These are phyloP conservation scores for Stipa capillata DNA, from an alignment of 176 grass and related monocot species.

Conservation along the genomic window DNA sequence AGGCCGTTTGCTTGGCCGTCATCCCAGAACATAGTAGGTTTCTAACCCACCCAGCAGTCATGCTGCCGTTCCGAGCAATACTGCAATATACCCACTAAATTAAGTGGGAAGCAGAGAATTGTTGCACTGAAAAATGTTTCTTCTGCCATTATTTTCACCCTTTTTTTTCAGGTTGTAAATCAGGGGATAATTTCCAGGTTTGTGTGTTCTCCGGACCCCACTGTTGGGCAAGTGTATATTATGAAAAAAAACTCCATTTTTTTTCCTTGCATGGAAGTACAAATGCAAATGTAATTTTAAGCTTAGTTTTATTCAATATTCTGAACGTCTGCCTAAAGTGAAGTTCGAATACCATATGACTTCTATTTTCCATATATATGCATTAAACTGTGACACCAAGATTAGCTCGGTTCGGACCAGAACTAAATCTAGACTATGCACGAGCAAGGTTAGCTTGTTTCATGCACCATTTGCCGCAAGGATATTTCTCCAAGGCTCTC, in stretches of 20 bases:
- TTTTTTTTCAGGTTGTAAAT: conserved; percentile 1
- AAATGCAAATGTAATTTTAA: not conserved
- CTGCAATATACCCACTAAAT: not conserved
- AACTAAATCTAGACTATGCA: not conserved
- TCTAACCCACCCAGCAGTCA: not conserved
- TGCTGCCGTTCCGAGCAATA: not conserved
- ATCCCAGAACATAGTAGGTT: conserved; percentile 15
- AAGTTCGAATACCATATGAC: not conserved
- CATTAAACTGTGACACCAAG: not conserved
- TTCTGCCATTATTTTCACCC: not conserved
- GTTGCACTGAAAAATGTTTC: not conserved
- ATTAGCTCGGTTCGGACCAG: not conserved
- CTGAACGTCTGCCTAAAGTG: not conserved
- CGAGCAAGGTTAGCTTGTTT: not conserved
- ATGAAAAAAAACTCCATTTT: not conserved
- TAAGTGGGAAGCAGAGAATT: not conserved
- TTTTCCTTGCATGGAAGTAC: not conserved
- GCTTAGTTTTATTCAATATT: not conserved
- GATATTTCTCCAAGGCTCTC: not conserved
- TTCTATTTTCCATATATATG: not conserved
- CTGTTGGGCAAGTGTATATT: not conserved
- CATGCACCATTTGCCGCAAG: not conserved
- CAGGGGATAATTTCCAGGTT: not conserved
- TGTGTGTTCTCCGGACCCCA: not conserved
- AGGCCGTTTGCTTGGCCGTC: conserved; percentile 55